Evolutionary conservation across 768 basidiomycete species (phyloP), one percentile per base, ranked within the genome.

Genomic region (Agrocybe pediades): DNA sequence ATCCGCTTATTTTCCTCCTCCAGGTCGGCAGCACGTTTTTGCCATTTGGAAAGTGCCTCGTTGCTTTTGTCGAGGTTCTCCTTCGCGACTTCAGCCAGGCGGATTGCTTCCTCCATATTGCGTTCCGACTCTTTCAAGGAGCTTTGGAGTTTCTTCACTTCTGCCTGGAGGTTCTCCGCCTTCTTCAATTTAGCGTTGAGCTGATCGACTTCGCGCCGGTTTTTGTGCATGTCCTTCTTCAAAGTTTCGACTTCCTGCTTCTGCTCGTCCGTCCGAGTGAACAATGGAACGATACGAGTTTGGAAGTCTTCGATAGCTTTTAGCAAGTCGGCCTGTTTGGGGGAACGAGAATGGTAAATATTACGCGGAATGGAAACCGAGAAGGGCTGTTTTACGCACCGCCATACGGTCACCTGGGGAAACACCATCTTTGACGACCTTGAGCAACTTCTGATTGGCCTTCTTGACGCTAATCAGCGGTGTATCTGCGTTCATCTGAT

Each of bases 241-340:
- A 74, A 44, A 9, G 20, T 39, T 7, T 65, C 57, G 23, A 73
- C 62, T 30, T 73, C 64, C 23, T 61, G 55, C 3, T 62, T 52
- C 50, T 74, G 72, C 24, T 51, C 55, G 27, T 71, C 68, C 13
- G 67, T 51, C 42, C 56, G 62, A 24, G 55, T 59, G 49, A 75
- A 78, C 1, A 74, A 16, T 7, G 79, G 79, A 15, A 71, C 60
- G 15, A 79, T 74, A 6, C 77, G 73, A 17, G 69, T 60, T 30
- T 68, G 71, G 57, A 81, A 78, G 45, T 76, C 70, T 21, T 67
- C 61, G 5, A 79, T 56, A 2, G 76, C 73, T 39, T 64, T 55
- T n/a, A 73, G 55, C 6, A 80, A 58, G 41, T 56, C 51, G 2
- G 53, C 49, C 78, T 79, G 27, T 30, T 24, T n/a, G 16, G 15